Base-by-base conservation (phyloP, 768 basidiomycete genomes). In the Panus rudis region DNA sequence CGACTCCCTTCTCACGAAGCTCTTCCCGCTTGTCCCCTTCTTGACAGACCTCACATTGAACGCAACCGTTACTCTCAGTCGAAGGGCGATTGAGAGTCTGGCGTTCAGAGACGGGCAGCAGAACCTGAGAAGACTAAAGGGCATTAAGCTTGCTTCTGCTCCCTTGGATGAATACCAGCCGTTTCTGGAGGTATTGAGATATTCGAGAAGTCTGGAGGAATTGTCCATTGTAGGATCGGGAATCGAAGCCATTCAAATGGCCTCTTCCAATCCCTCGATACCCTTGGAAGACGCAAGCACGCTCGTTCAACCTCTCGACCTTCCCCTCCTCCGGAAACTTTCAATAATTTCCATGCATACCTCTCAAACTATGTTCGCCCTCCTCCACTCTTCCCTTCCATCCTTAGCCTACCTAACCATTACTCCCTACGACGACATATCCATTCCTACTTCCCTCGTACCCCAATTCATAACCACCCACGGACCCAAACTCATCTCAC, bases 341-440 rank as follows among this genome's bases (percentile, higher is more conserved):
- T 69, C 75, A 14, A 52, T 89, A 14, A 64, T 87, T 17, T 81
- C 83, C 2, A 76, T 85, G 65, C 78, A 80, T 39, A 71, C 68
- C 5, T 84, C 83, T 4, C 74, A 79, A 17, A 64, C 87, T 24
- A 66, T 88, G 60, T 62, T 73, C 28, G 69, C 73, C 13, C 65
- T 92, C 21, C 62, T 86, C 14, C 58, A 66, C 28, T 72, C 82
- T 0, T 58, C 76, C 0, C 74, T 92, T 12, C 87, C 84, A 3
- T 62, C 70, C 3, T 65, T 92, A 31, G 68, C 58, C 25, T 79
- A 78, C 50, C 65, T 91, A 16, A 80, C 74, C 12, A 57, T 90
- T 27, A 87, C 86, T 1, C 85, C 86, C 2, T 86, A 83, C 52
- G 73, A 84, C 43, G 84, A 86, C 51, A 53, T 81, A 12, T 73